Base-by-base conservation (phyloP, 192 early-diverging fungal genomes). In the Backusella macrospora region DNA sequence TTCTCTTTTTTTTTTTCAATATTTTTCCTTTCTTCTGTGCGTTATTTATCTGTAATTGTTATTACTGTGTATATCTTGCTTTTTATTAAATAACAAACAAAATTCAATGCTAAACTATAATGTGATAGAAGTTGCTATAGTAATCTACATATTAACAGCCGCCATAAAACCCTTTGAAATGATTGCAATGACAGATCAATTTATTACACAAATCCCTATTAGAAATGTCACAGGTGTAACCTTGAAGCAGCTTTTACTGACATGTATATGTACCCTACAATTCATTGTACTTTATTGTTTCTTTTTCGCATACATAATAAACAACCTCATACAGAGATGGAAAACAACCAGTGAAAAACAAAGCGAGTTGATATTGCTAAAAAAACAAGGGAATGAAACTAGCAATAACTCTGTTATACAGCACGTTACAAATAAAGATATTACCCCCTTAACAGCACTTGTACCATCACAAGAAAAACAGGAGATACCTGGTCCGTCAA, bases 261-360 rank as follows among this genome's bases (percentile, higher is more conserved):
- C 52, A 5, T 59, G 52, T 23, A 59, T 59, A 59, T 59, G 23
- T 26, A 59, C 52, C 12, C 26, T 59, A 59, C 52, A 59, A 59
- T 59, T 59, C 52, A 59, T 59, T 59, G 52, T 59, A 59, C 52
- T 59, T 21, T 59, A 59, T 10, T 59, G 52, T 23, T 59, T 59
- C 52, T 59, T 59, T 59, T 59, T 59, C 5, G 52, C 21, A 26
- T 21, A 59, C 12, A 59, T 59, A 9, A 26, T 59, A 18, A 59
- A 12, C 3, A 59, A 23, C 26, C 7, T 26, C 9, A 59, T 59
- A 59, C 52, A 59, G 26, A 18, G 52, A 13, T 59, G 52, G 52
- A 23, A 59, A 59, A 59, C 23, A 2, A 26, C 23, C 26, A 26
- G 52, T 23, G 18, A 12, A 18, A 59, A 59, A 23, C 26, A 18